Percentiles rank a stretch among this genome's conserved stretches.
These are phyloP conservation scores for Cutaneotrichosporon sp. DNA, from an alignment of 1,284 basidiomycete genomes.

Conservation along the genomic window DNA sequence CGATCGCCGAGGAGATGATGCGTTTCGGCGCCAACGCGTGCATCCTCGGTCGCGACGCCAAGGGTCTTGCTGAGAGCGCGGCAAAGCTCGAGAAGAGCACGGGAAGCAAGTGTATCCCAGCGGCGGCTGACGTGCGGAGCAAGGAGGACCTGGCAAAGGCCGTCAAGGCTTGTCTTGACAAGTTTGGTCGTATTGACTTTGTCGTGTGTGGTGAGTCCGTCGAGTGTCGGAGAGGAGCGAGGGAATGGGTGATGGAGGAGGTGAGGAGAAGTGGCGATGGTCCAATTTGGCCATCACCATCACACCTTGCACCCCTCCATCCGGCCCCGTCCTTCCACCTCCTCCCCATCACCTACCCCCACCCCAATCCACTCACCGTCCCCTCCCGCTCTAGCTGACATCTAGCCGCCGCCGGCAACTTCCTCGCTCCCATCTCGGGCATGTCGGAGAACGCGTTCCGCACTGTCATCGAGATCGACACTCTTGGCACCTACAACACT, in stretches of 20 bases:
- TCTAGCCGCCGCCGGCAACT: slow-evolving; percentile 83
- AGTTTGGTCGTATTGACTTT: slow-evolving; percentile 87
- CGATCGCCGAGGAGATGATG: slow-evolving; percentile 84
- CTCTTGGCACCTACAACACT: slow-evolving; percentile 91
- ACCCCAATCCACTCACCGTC: background rate
- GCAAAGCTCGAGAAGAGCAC: slow-evolving; percentile 69
- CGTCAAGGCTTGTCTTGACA: slow-evolving; percentile 69
- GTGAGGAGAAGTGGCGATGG: too few relatives aligned
- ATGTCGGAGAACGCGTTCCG: slow-evolving; percentile 85
- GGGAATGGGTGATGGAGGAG: background rate
- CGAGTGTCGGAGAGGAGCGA: background rate
- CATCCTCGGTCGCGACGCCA: slow-evolving; percentile 81
- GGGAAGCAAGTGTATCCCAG: slow-evolving; percentile 68
- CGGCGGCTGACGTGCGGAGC: slow-evolving; percentile 79
- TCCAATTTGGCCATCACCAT: background rate
- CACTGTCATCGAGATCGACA: slow-evolving; percentile 90
- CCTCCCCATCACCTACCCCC: background rate
- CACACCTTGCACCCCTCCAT: background rate
- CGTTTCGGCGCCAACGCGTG: slow-evolving; percentile 75
- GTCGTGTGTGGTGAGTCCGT: slow-evolving; percentile 75
- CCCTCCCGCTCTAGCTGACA: background rate
- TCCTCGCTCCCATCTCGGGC: slow-evolving; percentile 75
- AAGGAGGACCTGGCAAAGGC: slow-evolving; percentile 71
- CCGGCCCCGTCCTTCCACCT: background rate
- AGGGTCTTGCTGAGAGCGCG: slow-evolving; percentile 71